Conservation (phyloP, 169 alveolate genomes). For the Plasmodium gonderi region DNA sequence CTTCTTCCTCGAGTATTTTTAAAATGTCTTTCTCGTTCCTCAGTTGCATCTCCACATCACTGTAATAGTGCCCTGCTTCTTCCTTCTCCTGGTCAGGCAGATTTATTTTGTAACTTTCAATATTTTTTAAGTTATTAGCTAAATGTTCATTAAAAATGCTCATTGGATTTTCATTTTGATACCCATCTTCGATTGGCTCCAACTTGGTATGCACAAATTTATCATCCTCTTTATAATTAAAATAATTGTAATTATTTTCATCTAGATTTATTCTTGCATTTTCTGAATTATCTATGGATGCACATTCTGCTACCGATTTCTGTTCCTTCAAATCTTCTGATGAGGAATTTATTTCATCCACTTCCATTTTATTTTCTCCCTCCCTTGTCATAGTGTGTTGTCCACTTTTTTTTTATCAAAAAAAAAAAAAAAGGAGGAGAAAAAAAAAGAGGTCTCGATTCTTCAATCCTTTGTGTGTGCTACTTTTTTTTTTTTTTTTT, state of each 20-base stretch:
- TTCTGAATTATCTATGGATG: background rate
- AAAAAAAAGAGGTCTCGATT: no score
- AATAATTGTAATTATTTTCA: background rate
- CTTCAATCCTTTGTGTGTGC: no score
- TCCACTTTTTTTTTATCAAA: background rate
- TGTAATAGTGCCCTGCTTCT: background rate
- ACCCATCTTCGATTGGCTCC: background rate
- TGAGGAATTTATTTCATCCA: background rate
- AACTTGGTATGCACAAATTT: background rate
- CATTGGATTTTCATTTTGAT: background rate
- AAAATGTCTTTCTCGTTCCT: background rate
- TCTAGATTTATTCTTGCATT: background rate
- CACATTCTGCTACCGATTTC: background rate
- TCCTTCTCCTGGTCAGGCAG: background rate
- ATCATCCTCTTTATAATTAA: background rate
- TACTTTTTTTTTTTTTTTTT: no score
- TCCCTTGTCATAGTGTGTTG: background rate
- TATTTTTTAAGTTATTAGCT: background rate
- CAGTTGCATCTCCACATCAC: background rate
- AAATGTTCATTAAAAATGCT: background rate
- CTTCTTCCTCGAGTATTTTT: background rate
- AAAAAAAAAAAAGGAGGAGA: background rate
- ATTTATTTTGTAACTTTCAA: background rate
- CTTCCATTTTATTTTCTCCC: background rate
- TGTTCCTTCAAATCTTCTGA: background rate